Base-by-base conservation (phyloP, 1,284 basidiomycete species). In the Cutaneotrichosporon arboriforme region DNA sequence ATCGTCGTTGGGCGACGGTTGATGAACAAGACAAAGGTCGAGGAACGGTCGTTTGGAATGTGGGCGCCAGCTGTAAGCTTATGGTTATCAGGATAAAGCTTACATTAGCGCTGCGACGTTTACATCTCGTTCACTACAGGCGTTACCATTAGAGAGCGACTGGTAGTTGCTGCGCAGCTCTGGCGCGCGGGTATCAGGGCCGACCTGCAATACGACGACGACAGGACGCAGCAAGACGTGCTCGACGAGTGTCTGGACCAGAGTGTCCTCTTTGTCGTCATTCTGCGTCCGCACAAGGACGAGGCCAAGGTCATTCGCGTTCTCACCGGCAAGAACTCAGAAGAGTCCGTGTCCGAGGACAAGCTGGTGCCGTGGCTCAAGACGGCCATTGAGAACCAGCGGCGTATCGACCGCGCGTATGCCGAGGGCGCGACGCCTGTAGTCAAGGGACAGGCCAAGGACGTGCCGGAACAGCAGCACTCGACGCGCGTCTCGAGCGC, bases 141-240 rank as follows among this genome's bases (percentile, higher is more conserved):
- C 0, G 77, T 77, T 0, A 68, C 79, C 54, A 67, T 81, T 7
- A 66, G 75, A 12, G 66, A 70, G 5, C 69, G 80, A 7, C 69
- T 81, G 43, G 72, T 74, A 36, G 66, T 82, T 37, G 76, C 76
- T 14, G 74, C 76, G 7, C 78, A 80, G 59, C 70, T 82, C 8
- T 82, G 81, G 81, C 66, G 76, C 13, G 74, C 77, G 3, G 79
- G 78, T 0, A 75, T 81, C 35, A 68, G 76, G 22, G 79, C 81
- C 1, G 81, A 82, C 59, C 60, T 82, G 54, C 79, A 80, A 55
- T 79, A 79, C 61, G 78, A 79, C 43, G 75, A 76, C 59, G 68
- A 67, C 5, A 58, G 74, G 18, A 54, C 46, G 13, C 43, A 70
- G 43, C 68, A 73, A 17, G 70, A 75, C 18, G 68, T 75, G 7